These are phyloP conservation scores for Bombardia bombarda DNA, from an alignment of 495 filamentous ascomycete species.

Conservation along the genomic window DNA sequence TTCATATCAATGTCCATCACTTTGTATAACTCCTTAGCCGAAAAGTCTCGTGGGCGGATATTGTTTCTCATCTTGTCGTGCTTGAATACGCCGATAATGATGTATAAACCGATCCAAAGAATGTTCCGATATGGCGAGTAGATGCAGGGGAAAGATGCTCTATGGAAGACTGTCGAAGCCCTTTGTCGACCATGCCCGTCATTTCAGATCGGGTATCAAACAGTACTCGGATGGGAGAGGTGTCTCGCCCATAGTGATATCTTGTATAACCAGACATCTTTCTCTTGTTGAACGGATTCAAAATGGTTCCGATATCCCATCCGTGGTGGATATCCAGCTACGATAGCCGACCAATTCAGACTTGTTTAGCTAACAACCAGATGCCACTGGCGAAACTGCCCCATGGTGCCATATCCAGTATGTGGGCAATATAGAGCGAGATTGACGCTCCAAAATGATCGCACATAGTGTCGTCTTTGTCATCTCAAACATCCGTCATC, in stretches of 20 bases:
- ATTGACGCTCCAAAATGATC: conserved; percentile 12
- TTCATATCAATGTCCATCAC: too few relatives aligned
- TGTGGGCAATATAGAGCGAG: conserved; percentile 21
- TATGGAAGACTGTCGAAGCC: not conserved
- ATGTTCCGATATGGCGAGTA: conserved; percentile 9
- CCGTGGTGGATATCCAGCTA: conserved; percentile 22
- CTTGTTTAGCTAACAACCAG: conserved; percentile 17
- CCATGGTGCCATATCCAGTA: conserved; percentile 29
- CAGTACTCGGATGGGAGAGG: conserved; percentile 7
- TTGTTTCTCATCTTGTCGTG: too few relatives aligned
- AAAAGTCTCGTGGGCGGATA: too few relatives aligned
- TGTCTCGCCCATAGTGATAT: conserved; percentile 7
- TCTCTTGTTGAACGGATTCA: conserved; percentile 11
- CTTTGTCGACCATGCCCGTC: conserved; percentile 3
- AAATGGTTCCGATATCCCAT: conserved; percentile 25
- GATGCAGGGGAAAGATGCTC: conserved; percentile 11
- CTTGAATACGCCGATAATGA: too few relatives aligned
- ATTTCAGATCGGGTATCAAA: conserved; percentile 10
- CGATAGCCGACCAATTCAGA: conserved; percentile 20
- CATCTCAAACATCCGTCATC: conserved; percentile 39
- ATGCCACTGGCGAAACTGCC: conserved; percentile 18
- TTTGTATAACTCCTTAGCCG: too few relatives aligned
- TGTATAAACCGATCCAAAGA: too few relatives aligned
- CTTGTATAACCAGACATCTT: conserved; percentile 11
- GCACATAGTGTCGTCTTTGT: conserved; percentile 2